Percentiles rank a stretch among this genome's conserved stretches.
Conservation (phyloP, 176 grass and related monocot genomes). For the Eleusine coracana region DNA sequence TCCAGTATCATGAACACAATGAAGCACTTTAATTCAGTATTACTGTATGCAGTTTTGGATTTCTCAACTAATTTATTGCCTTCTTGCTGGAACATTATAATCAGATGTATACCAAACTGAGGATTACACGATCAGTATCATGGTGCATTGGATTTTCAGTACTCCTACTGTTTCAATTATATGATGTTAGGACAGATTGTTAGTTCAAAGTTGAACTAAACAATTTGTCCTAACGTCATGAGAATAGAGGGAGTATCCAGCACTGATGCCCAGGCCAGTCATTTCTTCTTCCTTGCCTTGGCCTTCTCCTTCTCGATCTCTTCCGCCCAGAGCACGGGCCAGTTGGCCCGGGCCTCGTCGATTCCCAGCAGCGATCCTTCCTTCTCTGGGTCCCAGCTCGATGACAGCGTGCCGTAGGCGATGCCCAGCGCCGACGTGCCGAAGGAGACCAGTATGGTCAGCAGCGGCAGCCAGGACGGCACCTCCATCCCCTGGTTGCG, state of each 20-base stretch:
- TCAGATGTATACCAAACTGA: not conserved
- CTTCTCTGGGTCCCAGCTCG: constrained; percentile 79
- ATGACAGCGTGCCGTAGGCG: constrained; percentile 78
- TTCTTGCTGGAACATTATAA: not conserved
- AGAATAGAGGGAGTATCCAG: not conserved
- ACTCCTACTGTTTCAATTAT: no score
- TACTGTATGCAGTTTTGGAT: constrained; percentile 1
- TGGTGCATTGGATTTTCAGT: not conserved
- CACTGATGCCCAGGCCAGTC: not conserved
- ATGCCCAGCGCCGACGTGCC: constrained; percentile 84
- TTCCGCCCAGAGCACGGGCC: constrained; percentile 88
- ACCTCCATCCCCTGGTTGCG: constrained; percentile 28
- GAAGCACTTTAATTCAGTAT: not conserved
- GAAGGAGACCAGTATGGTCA: constrained; percentile 69
- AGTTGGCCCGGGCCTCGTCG: constrained; percentile 70
- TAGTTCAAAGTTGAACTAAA: no score
- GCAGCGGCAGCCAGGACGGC: constrained; percentile 64
- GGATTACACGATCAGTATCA: not conserved
- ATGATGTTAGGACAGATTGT: no score
- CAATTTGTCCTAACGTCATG: no score
- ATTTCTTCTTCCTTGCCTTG: constrained; percentile 29
- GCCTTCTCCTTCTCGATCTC: constrained; percentile 51
- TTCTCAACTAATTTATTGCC: not conserved
- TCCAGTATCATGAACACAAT: constrained; percentile 6
- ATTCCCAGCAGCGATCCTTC: constrained; percentile 80